phyloP scores from a whole-genome alignment of 176 grass and related monocot genomes.

The Guadua angustifolia region DNA sequence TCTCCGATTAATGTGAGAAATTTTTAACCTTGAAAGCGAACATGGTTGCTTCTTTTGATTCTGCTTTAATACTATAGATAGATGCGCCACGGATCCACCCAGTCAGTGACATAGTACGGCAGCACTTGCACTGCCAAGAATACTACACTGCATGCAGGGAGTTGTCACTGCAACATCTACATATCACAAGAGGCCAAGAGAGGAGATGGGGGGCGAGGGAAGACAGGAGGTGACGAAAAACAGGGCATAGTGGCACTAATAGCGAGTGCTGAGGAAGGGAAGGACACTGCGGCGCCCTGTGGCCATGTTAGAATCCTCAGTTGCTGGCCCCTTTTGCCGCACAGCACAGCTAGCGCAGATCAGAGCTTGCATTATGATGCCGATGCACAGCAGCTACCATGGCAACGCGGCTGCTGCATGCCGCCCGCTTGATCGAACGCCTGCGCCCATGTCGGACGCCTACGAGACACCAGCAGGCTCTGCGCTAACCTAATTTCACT shows the following conservation, averaged over 20 bases:
- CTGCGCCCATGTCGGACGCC: constrained; percentile 44
- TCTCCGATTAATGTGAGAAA: too few species aligned
- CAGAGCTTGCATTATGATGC: constrained; percentile 38
- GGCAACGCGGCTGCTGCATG: neutral
- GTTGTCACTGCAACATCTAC: neutral
- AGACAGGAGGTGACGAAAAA: neutral
- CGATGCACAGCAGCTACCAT: neutral
- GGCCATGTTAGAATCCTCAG: constrained; percentile 37
- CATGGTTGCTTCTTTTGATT: too few species aligned
- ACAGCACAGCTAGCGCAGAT: neutral
- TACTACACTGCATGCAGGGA: neutral
- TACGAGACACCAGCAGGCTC: constrained; percentile 40
- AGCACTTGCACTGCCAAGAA: neutral
- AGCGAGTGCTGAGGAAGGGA: constrained; percentile 30
- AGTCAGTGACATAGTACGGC: neutral
- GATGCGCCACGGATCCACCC: neutral
- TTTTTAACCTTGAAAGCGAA: too few species aligned
- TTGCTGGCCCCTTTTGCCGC: neutral
- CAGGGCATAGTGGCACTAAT: constrained; percentile 32
- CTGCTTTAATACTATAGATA: too few species aligned
- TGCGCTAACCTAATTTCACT: constrained; percentile 49
- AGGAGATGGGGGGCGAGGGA: neutral
- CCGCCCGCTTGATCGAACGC: constrained; percentile 35
- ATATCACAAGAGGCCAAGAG: neutral
- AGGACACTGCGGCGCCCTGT: constrained; percentile 16